Conservation (phyloP, 257 asterid genomes). For the Solanum chaucha region DNA sequence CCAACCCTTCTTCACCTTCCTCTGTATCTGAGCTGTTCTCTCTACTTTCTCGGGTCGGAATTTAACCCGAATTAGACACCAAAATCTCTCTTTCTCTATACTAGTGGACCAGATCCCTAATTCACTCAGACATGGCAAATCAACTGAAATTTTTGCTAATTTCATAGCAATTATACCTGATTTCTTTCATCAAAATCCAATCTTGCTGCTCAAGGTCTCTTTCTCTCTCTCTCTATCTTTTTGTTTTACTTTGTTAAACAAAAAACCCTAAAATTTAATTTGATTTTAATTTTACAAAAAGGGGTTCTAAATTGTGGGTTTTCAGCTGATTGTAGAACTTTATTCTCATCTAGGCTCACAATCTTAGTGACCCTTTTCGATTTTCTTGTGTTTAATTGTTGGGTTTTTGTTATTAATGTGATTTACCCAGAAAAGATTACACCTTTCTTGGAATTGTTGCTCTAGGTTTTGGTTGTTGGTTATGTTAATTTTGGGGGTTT, state of each 20-base stretch:
- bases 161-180: not conserved
- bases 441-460: not conserved
- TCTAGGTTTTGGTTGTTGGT: not conserved
- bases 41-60: not conserved
- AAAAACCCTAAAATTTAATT: not conserved
- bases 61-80: not conserved
- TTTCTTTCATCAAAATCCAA: not conserved
- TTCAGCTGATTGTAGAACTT: not conserved
- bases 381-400: not conserved
- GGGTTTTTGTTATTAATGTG: not conserved
- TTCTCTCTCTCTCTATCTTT: not conserved
- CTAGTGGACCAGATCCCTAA: slow-evolving; percentile 8
- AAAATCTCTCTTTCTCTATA: not conserved
- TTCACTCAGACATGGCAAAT: not conserved
- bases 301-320: not conserved
- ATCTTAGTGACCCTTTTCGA: not conserved
- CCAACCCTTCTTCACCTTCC: not conserved
- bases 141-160: not conserved
- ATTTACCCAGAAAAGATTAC: not conserved
- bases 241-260: not conserved
- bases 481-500: not conserved
- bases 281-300: not conserved
- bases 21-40: slow-evolving; percentile 1
- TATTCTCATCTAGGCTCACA: slow-evolving; percentile 5
- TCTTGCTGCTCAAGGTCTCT: slow-evolving; percentile 6